These are phyloP conservation scores for Paratinospora sagittata DNA, from an alignment of 164 flowering plant species.

Conservation along the genomic window DNA sequence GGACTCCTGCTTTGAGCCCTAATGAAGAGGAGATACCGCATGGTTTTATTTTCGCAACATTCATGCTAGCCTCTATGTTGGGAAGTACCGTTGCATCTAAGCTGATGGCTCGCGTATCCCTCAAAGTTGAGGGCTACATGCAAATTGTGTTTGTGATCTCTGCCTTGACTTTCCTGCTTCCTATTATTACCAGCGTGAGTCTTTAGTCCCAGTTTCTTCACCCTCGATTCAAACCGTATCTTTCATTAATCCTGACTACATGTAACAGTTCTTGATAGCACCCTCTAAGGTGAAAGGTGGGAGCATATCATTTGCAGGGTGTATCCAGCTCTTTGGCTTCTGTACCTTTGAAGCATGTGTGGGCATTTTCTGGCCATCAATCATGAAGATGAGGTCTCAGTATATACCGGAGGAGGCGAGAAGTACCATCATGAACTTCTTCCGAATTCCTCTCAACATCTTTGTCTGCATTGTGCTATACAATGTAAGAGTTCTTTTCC, in stretches of 20 bases:
- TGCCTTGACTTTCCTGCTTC: slow-evolving; percentile 65
- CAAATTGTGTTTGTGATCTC: slow-evolving; percentile 79
- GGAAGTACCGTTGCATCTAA: slow-evolving; percentile 93
- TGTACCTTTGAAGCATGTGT: slow-evolving; percentile 90
- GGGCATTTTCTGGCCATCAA: slow-evolving; percentile 96
- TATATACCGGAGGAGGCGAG: slow-evolving; percentile 97
- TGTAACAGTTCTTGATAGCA: slow-evolving; percentile 58
- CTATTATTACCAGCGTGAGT: slow-evolving; percentile 65
- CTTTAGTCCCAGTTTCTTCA: slow-evolving; percentile 15
- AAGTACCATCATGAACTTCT: slow-evolving; percentile 98
- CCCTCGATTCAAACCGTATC: too few species aligned
- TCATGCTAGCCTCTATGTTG: slow-evolving; percentile 96
- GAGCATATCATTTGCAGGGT: slow-evolving; percentile 67
- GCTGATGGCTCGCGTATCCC: slow-evolving; percentile 60
- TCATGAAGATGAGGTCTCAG: slow-evolving; percentile 98
- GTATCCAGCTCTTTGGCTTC: slow-evolving; percentile 82
- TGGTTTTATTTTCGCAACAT: slow-evolving; percentile 94
- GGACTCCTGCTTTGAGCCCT: slow-evolving; percentile 98
- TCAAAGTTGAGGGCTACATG: slow-evolving; percentile 90
- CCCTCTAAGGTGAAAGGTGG: slow-evolving; percentile 68
- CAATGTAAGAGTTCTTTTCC: slow-evolving; percentile 47
- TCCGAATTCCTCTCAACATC: slow-evolving; percentile 94
- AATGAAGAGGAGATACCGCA: slow-evolving; percentile 95
- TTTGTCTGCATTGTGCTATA: slow-evolving; percentile 88
- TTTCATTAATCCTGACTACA: too few species aligned